These are phyloP conservation scores for Tetrahymena malaccensis DNA, from an alignment of 73 alveolate species.

Conservation along the genomic window DNA sequence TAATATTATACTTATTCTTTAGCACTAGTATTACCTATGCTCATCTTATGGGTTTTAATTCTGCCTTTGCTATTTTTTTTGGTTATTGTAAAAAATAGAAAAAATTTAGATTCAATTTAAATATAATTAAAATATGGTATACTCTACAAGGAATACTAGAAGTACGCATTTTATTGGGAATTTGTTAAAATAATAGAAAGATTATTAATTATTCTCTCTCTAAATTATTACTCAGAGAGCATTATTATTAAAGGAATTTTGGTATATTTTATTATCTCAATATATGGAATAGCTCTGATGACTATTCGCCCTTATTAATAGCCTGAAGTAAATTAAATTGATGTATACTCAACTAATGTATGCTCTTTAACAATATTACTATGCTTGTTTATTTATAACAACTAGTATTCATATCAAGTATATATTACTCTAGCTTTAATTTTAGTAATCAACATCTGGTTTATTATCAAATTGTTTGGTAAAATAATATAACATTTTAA, in stretches of 20 bases:
- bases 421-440: no score
- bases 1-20: background rate
- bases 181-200: constrained; percentile 1
- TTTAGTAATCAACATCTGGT: no score
- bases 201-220: background rate
- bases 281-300: no score
- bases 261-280: no score
- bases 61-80: background rate
- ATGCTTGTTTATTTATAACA: no score
- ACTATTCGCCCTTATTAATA: no score
- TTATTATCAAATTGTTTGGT: no score
- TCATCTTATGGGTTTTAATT: constrained; percentile 1
- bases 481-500: no score
- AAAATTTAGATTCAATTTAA: background rate
- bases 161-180: constrained; percentile 12
- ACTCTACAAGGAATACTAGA: background rate
- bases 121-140: constrained; percentile 3
- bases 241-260: background rate
- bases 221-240: background rate
- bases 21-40: constrained; percentile 8
- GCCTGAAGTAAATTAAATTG: no score
- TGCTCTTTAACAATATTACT: no score
- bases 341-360: no score
- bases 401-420: no score
- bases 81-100: background rate